Percentiles rank a stretch among this genome's conserved stretches.
phyloP scores from a whole-genome alignment of 768 basidiomycete genomes.

The Lepiota venenata region DNA sequence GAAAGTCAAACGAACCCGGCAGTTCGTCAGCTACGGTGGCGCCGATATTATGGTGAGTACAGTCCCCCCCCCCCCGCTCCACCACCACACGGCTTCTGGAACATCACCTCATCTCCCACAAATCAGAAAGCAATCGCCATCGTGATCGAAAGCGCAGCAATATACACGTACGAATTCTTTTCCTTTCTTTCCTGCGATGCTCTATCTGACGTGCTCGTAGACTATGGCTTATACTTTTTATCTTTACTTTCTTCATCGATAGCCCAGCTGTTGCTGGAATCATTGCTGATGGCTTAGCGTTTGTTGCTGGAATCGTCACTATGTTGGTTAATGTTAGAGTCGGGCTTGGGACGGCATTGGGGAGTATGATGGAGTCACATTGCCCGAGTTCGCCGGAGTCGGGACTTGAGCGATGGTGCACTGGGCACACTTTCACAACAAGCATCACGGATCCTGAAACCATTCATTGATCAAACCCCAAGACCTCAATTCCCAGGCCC shows the following conservation, averaged over 20 bases:
- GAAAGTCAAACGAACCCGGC: not conserved
- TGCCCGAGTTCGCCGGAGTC: not conserved
- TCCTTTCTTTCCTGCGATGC: not conserved
- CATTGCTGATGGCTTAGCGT: conserved; percentile 6
- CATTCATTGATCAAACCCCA: not conserved
- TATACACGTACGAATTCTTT: conserved; percentile 12
- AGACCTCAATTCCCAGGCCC: too few species aligned
- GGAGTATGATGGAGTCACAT: not conserved
- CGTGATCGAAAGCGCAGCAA: conserved; percentile 15
- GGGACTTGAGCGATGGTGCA: not conserved
- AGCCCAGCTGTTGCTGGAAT: not conserved
- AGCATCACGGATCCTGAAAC: not conserved
- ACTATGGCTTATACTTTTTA: not conserved
- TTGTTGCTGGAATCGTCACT: conserved; percentile 13
- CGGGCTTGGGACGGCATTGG: conserved; percentile 13
- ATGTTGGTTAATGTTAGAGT: conserved; percentile 18
- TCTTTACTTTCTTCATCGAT: not conserved
- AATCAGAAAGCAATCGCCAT: conserved; percentile 6
- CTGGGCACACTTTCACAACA: not conserved
- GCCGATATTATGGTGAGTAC: not conserved
- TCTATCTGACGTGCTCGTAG: not conserved
- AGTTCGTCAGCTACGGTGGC: not conserved
- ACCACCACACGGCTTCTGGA: not conserved
- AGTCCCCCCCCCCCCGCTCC: too few species aligned
- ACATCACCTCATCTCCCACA: not conserved